A percentile compares a stretch with the other conserved stretches of the same genome.
Evolutionary conservation across 2,329 filamentous ascomycete species (phyloP).

Genomic region (Colletotrichum ledebouriae): DNA sequence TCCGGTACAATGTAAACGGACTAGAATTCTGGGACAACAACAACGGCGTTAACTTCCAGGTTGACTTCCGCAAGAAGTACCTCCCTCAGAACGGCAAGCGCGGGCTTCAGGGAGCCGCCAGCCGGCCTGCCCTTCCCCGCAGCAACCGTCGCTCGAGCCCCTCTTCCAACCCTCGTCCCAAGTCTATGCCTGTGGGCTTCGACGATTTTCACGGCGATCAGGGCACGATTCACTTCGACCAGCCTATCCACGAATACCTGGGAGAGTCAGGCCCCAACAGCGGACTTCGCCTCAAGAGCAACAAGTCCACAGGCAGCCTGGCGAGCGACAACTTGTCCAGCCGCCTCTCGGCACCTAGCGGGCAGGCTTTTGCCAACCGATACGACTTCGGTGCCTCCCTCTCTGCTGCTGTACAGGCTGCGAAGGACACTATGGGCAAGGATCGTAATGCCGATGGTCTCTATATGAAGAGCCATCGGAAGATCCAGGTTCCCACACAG

Average conservation of each 20-base stretch:
- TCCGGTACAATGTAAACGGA: slow-evolving; percentile 87
- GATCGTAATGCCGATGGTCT: slow-evolving; percentile 64
- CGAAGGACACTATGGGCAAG: slow-evolving; percentile 74
- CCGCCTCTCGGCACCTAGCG: slow-evolving; percentile 67
- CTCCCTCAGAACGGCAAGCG: slow-evolving; percentile 72
- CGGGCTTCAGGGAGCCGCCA: slow-evolving; percentile 62
- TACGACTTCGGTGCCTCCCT: slow-evolving; percentile 98
- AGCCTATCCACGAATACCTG: slow-evolving; percentile 72
- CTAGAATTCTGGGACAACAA: slow-evolving; percentile 98
- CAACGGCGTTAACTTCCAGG: slow-evolving; percentile 85
- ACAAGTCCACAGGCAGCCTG: slow-evolving; percentile 73
- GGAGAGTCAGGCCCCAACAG: slow-evolving; percentile 69
- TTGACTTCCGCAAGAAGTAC: slow-evolving; percentile 89
- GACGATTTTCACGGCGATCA: slow-evolving; percentile 78
- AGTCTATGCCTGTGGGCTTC: slow-evolving; percentile 69
- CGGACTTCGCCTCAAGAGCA: slow-evolving; percentile 78
- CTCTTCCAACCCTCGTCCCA: slow-evolving; percentile 60
- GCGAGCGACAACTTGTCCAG: slow-evolving; percentile 72
- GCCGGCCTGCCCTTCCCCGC: slow-evolving; percentile 71
- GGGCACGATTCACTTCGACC: slow-evolving; percentile 69
- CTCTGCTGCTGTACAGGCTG: slow-evolving; percentile 82
- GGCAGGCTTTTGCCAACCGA: slow-evolving; percentile 87
- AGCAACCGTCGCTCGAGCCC: slow-evolving; percentile 70
- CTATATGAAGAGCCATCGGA: slow-evolving; percentile 67
- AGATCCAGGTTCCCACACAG: slow-evolving; percentile 47